Conservation (phyloP, 2,329 filamentous ascomycete genomes). For the Alternaria sp. region DNA sequence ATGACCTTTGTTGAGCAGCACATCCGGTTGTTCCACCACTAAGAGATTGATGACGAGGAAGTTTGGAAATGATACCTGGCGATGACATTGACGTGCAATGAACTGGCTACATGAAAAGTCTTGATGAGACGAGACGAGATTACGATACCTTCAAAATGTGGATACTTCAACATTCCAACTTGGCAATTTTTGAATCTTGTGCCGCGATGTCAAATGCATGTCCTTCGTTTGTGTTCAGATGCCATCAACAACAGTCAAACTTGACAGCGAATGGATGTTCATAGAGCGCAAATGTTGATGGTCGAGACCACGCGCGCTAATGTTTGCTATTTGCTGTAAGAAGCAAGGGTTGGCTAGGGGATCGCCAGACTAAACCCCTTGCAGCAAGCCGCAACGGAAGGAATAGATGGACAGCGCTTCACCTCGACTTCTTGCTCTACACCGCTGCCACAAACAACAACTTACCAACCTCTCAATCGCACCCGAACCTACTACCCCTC, state of each 20-base stretch:
- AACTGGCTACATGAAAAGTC: not conserved
- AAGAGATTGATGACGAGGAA: conserved; percentile 38
- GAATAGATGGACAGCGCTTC: conserved; percentile 27
- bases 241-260: not conserved
- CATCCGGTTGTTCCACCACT: conserved; percentile 94
- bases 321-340: conserved; percentile 27
- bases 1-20: conserved; percentile 97
- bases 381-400: conserved; percentile 14
- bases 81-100: conserved; percentile 14
- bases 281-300: not conserved
- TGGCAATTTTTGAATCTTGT: not conserved
- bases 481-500: conserved; percentile 1
- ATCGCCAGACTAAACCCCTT: conserved; percentile 9
- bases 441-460: conserved; percentile 35
- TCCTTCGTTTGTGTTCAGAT: not conserved
- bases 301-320: conserved; percentile 14
- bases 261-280: not conserved
- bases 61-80: not conserved
- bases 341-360: conserved; percentile 19
- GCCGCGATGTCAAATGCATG: not conserved
- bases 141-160: conserved; percentile 18
- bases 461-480: conserved; percentile 24
- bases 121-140: not conserved
- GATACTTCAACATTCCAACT: conserved; percentile 14
- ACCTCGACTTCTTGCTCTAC: conserved; percentile 32